Percentiles rank a stretch among this genome's conserved stretches.
phyloP scores from a whole-genome alignment of 140 eudicot genomes.

The Senecio squalidus region DNA sequence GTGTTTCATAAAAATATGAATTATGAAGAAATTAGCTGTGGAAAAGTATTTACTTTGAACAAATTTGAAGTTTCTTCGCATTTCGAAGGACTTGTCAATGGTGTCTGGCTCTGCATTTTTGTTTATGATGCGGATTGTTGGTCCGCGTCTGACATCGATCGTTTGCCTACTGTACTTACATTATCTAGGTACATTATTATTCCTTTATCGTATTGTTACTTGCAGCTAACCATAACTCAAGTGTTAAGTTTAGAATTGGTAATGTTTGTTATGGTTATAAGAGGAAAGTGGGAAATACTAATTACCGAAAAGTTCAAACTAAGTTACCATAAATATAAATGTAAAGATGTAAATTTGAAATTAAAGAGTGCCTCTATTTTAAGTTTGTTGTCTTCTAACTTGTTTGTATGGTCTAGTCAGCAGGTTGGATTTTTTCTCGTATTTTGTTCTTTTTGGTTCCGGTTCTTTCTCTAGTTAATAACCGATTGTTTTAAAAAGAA shows the following conservation, averaged over 20 bases:
- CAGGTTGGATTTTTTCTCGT: neutral
- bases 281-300: neutral
- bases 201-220: neutral
- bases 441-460: conserved; percentile 5
- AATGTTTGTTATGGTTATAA: neutral
- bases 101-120: conserved; percentile 54
- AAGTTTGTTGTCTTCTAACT: conserved; percentile 8
- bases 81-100: conserved; percentile 36
- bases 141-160: conserved; percentile 21
- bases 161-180: conserved; percentile 33
- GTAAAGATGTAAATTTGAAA: neutral
- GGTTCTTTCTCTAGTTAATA: conserved; percentile 10
- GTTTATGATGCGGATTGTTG: conserved; percentile 27
- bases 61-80: conserved; percentile 30
- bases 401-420: conserved; percentile 13
- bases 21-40: conserved; percentile 34
- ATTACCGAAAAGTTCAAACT: neutral
- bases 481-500: conserved; percentile 4
- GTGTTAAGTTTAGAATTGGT: neutral
- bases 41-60: conserved; percentile 36
- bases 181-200: conserved; percentile 23
- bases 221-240: neutral
- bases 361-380: conserved; percentile 2
- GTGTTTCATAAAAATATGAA: conserved; percentile 31
- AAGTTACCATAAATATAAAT: conserved; percentile 1